Evolutionary conservation across 1,284 basidiomycete species (phyloP).

Genomic region (Trichosporon sp.): DNA sequence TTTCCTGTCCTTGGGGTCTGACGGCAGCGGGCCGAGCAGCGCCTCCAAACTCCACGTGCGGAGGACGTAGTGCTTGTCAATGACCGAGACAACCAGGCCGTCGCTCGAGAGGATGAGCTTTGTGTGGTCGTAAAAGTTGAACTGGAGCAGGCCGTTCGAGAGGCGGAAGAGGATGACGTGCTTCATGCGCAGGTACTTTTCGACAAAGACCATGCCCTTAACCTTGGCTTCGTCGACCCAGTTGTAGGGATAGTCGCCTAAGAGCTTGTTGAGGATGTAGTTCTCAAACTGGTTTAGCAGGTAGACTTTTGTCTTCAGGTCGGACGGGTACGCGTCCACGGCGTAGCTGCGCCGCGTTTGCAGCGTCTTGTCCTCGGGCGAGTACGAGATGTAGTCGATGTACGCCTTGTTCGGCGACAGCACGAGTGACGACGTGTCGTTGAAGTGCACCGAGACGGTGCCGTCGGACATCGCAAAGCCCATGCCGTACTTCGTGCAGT

Average conservation of each 20-base stretch:
- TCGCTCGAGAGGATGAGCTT: slow-evolving; percentile 82
- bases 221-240: slow-evolving; percentile 63
- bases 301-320: slow-evolving; percentile 80
- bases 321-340: slow-evolving; percentile 43
- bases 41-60: slow-evolving; percentile 68
- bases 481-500: slow-evolving; percentile 98
- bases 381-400: slow-evolving; percentile 66
- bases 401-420: slow-evolving; percentile 80
- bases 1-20: slow-evolving; percentile 29
- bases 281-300: slow-evolving; percentile 85
- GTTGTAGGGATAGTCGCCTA: slow-evolving; percentile 69
- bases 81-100: slow-evolving; percentile 74
- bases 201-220: slow-evolving; percentile 87
- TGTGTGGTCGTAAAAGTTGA: slow-evolving; percentile 98
- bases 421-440: slow-evolving; percentile 82
- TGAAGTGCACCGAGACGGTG: slow-evolving; percentile 90
- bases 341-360: slow-evolving; percentile 40
- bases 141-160: slow-evolving; percentile 85
- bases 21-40: slow-evolving; percentile 54
- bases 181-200: slow-evolving; percentile 93
- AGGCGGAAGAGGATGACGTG: slow-evolving; percentile 95
- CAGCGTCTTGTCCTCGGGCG: slow-evolving; percentile 26
- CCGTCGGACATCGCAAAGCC: slow-evolving; percentile 95
- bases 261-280: slow-evolving; percentile 83
- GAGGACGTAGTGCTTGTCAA: slow-evolving; percentile 79